A percentile compares a stretch with the other conserved stretches of the same genome.
Conservation (phyloP, 352 stramenopile genomes). For the Peronospora farinosa region DNA sequence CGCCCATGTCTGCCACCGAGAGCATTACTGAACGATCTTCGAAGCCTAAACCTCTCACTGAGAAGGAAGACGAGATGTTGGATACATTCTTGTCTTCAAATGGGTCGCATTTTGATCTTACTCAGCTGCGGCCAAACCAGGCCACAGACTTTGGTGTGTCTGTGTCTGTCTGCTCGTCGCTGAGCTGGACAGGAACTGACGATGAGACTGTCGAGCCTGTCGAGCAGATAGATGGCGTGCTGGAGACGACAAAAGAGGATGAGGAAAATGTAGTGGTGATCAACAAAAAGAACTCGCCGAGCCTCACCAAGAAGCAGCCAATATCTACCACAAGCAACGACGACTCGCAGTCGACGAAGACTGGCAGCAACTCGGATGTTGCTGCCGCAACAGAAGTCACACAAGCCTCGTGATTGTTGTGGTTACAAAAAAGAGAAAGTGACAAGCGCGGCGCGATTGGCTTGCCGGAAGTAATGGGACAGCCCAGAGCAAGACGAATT, state of each 20-base stretch:
- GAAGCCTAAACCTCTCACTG: constrained; percentile 15
- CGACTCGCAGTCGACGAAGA: constrained; percentile 24
- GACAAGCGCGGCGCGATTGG: neutral
- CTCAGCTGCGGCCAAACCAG: constrained; percentile 54
- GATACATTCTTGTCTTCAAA: constrained; percentile 41
- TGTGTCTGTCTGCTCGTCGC: constrained; percentile 52
- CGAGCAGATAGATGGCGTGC: constrained; percentile 22
- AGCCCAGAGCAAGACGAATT: constrained; percentile 15
- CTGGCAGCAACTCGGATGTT: constrained; percentile 15
- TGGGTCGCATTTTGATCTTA: constrained; percentile 72
- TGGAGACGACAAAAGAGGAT: constrained; percentile 14
- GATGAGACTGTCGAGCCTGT: constrained; percentile 30
- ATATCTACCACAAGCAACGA: constrained; percentile 26
- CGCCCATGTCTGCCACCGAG: constrained; percentile 20
- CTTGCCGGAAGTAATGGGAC: neutral
- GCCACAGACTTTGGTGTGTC: constrained; percentile 61
- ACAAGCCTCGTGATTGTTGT: constrained; percentile 16
- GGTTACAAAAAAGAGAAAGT: too few species aligned
- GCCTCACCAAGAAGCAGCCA: constrained; percentile 13
- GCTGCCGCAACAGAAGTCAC: constrained; percentile 9
- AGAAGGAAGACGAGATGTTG: constrained; percentile 35
- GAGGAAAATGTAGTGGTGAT: neutral
- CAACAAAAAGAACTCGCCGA: constrained; percentile 17
- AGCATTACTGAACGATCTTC: constrained; percentile 15
- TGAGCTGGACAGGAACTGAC: constrained; percentile 38